Evolutionary conservation across 2,329 filamentous ascomycete genomes (phyloP), one percentile per base, ranked within the genome.

Genomic region (Colletotrichum orbiculare): DNA sequence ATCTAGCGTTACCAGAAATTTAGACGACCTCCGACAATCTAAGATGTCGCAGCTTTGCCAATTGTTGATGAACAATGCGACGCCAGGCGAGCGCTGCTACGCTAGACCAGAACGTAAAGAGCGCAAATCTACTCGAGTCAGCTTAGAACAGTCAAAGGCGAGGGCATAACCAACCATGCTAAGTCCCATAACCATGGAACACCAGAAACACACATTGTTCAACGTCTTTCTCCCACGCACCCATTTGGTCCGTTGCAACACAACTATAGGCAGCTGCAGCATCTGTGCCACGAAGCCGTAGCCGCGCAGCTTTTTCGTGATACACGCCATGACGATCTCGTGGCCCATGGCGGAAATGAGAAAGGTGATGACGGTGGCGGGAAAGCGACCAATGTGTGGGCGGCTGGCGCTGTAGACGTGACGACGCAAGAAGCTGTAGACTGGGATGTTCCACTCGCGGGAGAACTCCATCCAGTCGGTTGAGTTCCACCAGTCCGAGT

Each of bases 271-370:
- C 70, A 98, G 85, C 82, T 99, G 96, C 67, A 96, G 81, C 96
- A 99, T 98, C 89, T 97, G 96, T 67, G 93, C 91, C 17, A 96
- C 74, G 75, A 97, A 97, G 9, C 95, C 96, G 74, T 98, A 99
- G 11, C 96, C 96, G 42, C 96, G 84, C 49, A 98, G 83, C 81
- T 99, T 98, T 83, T 97, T 95, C 34, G 94, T 97, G 75, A 99
- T 98, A 77, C 95, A 98, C 8, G 92, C 94, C 92, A 99, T 97
- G 72, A 99, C 92, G 62, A 99, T 86, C 78, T 99, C 96, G 75
- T 98, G 96, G 13, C 93, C 94, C 25, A 97, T 75, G 41, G 96
- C 93, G 64, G 90, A 94, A 72, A 98, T 91, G 62, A 98, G 80
- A 74, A 99, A 98, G 0, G 96, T 98, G 70, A 97, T 92, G 67